A percentile compares a stretch with the other conserved stretches of the same genome.
Conservation (phyloP, 129 eudicot genomes). For the Flaveria brownii region DNA sequence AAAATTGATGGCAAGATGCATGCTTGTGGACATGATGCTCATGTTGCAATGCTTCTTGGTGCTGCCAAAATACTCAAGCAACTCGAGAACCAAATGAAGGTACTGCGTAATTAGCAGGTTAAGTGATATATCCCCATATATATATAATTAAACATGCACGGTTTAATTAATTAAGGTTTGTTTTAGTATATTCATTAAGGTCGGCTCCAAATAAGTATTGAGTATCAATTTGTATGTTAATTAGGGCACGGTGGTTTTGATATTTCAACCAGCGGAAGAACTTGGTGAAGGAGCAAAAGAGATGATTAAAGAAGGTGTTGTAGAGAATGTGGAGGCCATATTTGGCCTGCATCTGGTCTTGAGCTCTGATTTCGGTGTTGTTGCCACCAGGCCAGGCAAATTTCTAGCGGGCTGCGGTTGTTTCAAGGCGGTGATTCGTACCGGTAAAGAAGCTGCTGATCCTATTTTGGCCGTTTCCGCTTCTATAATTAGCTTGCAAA, state of each 20-base stretch:
- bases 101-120: no score
- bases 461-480: slow-evolving; percentile 74
- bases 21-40: slow-evolving; percentile 94
- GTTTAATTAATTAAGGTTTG: no score
- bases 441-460: slow-evolving; percentile 41
- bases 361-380: slow-evolving; percentile 47
- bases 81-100: slow-evolving; percentile 43
- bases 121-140: no score
- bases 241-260: slow-evolving; percentile 61
- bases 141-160: no score
- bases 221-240: background rate
- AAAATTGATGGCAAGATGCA: slow-evolving; percentile 75
- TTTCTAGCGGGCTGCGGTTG: slow-evolving; percentile 74
- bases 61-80: slow-evolving; percentile 78
- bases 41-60: slow-evolving; percentile 84
- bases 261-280: slow-evolving; percentile 85
- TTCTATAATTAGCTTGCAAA: slow-evolving; percentile 60
- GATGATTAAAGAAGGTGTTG: slow-evolving; percentile 59
- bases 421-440: slow-evolving; percentile 56
- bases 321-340: slow-evolving; percentile 59
- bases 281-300: slow-evolving; percentile 61
- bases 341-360: slow-evolving; percentile 55
- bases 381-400: slow-evolving; percentile 56
- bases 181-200: no score
- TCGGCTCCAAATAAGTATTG: no score